Conservation (phyloP, 345 rosid species). For the Mangifera indica region DNA sequence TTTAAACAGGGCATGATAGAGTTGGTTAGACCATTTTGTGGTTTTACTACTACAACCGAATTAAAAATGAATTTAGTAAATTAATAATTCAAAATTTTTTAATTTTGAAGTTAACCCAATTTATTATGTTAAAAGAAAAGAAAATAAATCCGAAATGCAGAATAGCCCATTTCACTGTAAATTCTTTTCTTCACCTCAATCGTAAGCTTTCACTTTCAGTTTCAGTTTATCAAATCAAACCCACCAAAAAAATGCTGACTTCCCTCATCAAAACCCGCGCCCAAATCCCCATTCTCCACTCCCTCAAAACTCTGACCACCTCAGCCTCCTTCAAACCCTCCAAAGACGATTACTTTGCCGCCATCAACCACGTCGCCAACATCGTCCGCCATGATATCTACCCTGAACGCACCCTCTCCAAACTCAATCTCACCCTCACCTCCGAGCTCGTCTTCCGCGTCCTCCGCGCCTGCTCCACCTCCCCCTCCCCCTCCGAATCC, state of each 20-base stretch:
- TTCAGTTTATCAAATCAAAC: background rate
- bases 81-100: no score
- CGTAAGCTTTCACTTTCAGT: no score
- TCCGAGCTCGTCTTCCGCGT: conserved; percentile 84
- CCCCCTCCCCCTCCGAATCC: conserved; percentile 62
- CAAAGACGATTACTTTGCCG: conserved; percentile 73
- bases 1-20: no score
- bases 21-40: no score
- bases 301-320: conserved; percentile 17
- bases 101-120: no score
- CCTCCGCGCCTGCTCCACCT: conserved; percentile 69
- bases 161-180: no score
- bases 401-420: conserved; percentile 67
- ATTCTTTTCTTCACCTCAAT: no score
- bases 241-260: background rate
- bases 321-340: conserved; percentile 11
- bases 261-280: background rate
- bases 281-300: background rate
- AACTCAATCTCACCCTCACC: conserved; percentile 45
- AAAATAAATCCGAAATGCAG: no score
- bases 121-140: no score
- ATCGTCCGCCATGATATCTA: conserved; percentile 73
- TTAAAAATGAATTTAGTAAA: no score
- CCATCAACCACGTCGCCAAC: conserved; percentile 80
- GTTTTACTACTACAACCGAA: no score